A percentile compares a stretch with the other conserved stretches of the same genome.
Conservation (phyloP, 495 filamentous ascomycete genomes). For the Xylaria intraflava region DNA sequence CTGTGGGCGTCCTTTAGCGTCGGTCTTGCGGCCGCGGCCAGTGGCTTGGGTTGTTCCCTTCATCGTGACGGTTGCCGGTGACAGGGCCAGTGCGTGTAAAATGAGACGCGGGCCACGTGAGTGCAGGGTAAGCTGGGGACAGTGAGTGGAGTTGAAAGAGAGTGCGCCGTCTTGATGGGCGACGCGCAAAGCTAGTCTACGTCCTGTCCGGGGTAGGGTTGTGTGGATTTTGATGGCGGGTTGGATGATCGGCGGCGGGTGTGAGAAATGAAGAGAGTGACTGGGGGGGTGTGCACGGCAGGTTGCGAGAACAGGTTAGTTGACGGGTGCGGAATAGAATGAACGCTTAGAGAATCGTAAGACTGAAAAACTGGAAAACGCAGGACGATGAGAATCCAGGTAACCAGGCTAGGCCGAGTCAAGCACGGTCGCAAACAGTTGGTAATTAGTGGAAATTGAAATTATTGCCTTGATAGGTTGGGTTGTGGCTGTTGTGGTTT, state of each 20-base stretch:
- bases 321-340: background rate
- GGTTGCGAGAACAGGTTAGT: background rate
- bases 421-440: constrained; percentile 1
- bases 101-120: constrained; percentile 1
- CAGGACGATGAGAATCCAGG: background rate
- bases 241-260: background rate
- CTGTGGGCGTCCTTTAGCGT: constrained; percentile 7
- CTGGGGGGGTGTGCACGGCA: background rate
- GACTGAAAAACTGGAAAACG: background rate
- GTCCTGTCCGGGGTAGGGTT: background rate
- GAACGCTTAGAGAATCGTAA: background rate
- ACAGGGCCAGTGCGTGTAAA: background rate
- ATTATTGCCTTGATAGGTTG: background rate
- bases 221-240: background rate
- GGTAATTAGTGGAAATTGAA: constrained; percentile 1
- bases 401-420: background rate
- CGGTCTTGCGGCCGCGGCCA: constrained; percentile 7
- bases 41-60: constrained; percentile 4
- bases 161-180: background rate
- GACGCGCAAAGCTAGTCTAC: background rate
- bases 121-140: background rate
- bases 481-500: background rate
- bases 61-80: constrained; percentile 1
- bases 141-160: background rate
- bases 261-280: background rate